Conservation (phyloP, 306 rosid species). For the Medicago ruthenica region DNA sequence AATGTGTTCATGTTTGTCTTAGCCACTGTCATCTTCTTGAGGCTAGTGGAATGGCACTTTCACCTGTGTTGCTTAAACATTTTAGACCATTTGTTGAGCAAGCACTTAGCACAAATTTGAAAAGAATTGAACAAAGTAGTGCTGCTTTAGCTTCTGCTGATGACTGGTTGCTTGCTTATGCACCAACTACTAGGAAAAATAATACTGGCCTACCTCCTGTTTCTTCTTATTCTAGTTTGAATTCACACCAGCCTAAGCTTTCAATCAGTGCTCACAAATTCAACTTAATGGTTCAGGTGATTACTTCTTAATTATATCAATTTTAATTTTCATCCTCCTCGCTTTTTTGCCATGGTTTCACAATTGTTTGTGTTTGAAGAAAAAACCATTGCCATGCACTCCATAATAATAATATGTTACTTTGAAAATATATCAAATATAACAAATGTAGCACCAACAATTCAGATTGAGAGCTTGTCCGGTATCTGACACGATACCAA, state of each 20-base stretch:
- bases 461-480: too few species aligned
- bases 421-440: too few species aligned
- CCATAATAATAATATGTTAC: too few species aligned
- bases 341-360: too few species aligned
- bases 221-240: constrained; percentile 46
- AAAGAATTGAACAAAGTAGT: constrained; percentile 80
- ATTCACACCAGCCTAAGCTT: constrained; percentile 68
- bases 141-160: constrained; percentile 80
- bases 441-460: too few species aligned
- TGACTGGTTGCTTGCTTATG: constrained; percentile 73
- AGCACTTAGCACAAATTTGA: constrained; percentile 63
- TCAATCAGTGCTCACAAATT: constrained; percentile 84
- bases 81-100: constrained; percentile 73
- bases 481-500: too few species aligned
- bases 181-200: constrained; percentile 49
- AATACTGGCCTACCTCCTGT: constrained; percentile 49
- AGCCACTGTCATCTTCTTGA: constrained; percentile 74
- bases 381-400: too few species aligned
- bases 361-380: too few species aligned
- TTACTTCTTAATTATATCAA: constrained; percentile 12
- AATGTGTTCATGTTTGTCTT: constrained; percentile 79
- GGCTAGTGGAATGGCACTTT: constrained; percentile 77
- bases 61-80: constrained; percentile 67
- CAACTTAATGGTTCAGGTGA: constrained; percentile 85
- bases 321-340: too few species aligned